A percentile compares a stretch with the other conserved stretches of the same genome.
phyloP scores from a whole-genome alignment of 768 basidiomycete species.

The Pleurotus citrinopileatus region DNA sequence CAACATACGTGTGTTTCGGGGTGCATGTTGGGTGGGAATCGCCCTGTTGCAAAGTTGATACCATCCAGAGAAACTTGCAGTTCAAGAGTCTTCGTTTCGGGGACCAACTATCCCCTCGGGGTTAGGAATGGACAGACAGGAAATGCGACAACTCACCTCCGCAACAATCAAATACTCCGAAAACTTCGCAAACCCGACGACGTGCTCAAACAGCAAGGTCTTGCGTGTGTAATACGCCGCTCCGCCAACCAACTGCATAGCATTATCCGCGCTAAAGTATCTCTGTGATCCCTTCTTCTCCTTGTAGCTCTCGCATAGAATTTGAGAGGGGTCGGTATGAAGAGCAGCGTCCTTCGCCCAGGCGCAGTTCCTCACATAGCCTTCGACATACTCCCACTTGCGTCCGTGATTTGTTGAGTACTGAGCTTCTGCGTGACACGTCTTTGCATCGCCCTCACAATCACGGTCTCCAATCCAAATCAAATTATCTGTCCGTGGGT shows the following conservation, averaged over 20 bases:
- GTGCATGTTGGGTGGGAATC: conserved; percentile 88
- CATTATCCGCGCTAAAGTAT: conserved; percentile 50
- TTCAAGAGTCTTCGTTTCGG: conserved; percentile 58
- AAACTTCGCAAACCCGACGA: conserved; percentile 97
- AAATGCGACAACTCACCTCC: conserved; percentile 53
- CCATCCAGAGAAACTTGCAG: conserved; percentile 95
- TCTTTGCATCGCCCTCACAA: conserved; percentile 44
- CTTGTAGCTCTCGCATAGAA: conserved; percentile 87
- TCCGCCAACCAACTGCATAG: conserved; percentile 79
- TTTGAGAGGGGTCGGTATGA: conserved; percentile 79
- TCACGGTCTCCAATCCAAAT: conserved; percentile 85
- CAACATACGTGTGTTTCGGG: conserved; percentile 82
- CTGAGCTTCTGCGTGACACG: conserved; percentile 73
- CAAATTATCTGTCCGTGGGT: conserved; percentile 77
- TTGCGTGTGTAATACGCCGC: conserved; percentile 67
- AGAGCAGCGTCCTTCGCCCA: conserved; percentile 86
- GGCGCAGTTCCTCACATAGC: conserved; percentile 86
- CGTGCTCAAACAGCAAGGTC: conserved; percentile 76
- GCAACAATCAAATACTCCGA: conserved; percentile 96
- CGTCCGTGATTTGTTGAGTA: conserved; percentile 80
- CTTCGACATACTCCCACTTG: conserved; percentile 72
- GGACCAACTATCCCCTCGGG: conserved; percentile 39
- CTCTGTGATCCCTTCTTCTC: conserved; percentile 81
- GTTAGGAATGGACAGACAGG: background rate
- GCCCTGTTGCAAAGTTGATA: conserved; percentile 74